Percentiles rank a stretch among this genome's conserved stretches.
Conservation (phyloP, 306 rosid genomes). For the Pyrus communis region DNA sequence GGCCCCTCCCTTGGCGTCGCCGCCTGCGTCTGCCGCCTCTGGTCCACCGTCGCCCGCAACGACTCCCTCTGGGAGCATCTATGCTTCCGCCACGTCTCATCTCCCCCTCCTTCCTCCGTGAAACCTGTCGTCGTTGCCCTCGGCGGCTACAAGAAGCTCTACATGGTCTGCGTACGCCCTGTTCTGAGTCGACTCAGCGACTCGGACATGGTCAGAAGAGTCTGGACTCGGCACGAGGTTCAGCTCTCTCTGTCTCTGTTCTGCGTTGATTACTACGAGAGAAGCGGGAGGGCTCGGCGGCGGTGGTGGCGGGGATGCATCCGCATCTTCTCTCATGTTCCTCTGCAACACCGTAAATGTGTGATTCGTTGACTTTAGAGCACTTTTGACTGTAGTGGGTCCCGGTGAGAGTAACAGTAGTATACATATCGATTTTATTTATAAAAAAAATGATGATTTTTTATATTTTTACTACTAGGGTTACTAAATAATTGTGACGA, state of each 20-base stretch:
- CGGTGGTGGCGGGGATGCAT: constrained; percentile 20
- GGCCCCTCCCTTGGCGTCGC: constrained; percentile 68
- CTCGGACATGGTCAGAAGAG: constrained; percentile 44
- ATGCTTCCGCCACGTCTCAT: constrained; percentile 68
- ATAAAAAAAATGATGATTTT: not conserved
- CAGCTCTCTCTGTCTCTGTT: constrained; percentile 86
- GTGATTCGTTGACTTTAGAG: constrained; percentile 12
- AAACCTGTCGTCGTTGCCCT: constrained; percentile 62
- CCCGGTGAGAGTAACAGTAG: not conserved
- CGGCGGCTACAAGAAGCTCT: constrained; percentile 83
- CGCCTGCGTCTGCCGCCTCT: too few relatives aligned
- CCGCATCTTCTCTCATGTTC: constrained; percentile 47
- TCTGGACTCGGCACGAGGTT: constrained; percentile 64
- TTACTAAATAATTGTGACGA: not conserved
- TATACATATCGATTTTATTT: constrained; percentile 5
- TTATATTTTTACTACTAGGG: not conserved
- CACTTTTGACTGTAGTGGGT: not conserved
- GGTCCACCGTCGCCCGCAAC: not conserved
- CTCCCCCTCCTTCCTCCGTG: constrained; percentile 44
- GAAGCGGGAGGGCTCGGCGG: constrained; percentile 29
- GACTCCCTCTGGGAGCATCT: constrained; percentile 92
- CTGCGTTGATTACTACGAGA: constrained; percentile 60
- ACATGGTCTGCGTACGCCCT: constrained; percentile 71
- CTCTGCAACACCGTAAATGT: constrained; percentile 51
- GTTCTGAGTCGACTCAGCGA: constrained; percentile 74